phyloP scores from a whole-genome alignment of 495 filamentous ascomycete genomes.

The Penicillium paxilli region DNA sequence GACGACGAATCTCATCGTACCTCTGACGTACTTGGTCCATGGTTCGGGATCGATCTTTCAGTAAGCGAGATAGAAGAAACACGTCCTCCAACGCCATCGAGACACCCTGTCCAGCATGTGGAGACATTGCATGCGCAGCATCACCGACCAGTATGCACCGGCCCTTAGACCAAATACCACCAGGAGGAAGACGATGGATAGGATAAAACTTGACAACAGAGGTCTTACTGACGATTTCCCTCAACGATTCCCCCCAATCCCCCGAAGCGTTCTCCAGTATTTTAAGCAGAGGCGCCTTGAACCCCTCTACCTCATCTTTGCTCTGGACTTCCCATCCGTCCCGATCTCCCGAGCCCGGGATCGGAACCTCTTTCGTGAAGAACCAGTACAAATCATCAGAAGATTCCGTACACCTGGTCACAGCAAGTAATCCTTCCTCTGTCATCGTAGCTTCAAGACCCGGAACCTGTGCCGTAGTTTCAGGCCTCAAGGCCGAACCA shows the following conservation, averaged over 20 bases:
- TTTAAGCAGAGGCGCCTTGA: constrained; percentile 28
- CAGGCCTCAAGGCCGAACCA: constrained; percentile 10
- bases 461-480: constrained; percentile 7
- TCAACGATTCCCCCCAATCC: constrained; percentile 44
- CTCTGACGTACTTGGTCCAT: constrained; percentile 20
- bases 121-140: constrained; percentile 48
- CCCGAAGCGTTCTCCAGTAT: constrained; percentile 37
- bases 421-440: constrained; percentile 48
- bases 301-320: constrained; percentile 36
- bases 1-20: constrained; percentile 31
- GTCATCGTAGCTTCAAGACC: constrained; percentile 46
- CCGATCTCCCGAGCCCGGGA: constrained; percentile 29
- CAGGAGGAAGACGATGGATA: constrained; percentile 44
- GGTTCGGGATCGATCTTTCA: constrained; percentile 21
- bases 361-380: constrained; percentile 24
- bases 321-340: constrained; percentile 45
- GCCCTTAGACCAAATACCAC: constrained; percentile 41
- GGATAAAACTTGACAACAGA: constrained; percentile 49
- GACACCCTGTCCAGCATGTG: constrained; percentile 45
- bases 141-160: constrained; percentile 38
- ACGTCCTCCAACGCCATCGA: constrained; percentile 49
- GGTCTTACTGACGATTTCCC: constrained; percentile 35
- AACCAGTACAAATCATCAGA: constrained; percentile 31
- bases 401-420: constrained; percentile 31
- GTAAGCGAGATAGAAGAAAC: constrained; percentile 35